Evolutionary conservation across 352 stramenopile genomes (phyloP), one percentile per base, ranked within the genome.

Genomic region (Globisporangium paroecandrum): DNA sequence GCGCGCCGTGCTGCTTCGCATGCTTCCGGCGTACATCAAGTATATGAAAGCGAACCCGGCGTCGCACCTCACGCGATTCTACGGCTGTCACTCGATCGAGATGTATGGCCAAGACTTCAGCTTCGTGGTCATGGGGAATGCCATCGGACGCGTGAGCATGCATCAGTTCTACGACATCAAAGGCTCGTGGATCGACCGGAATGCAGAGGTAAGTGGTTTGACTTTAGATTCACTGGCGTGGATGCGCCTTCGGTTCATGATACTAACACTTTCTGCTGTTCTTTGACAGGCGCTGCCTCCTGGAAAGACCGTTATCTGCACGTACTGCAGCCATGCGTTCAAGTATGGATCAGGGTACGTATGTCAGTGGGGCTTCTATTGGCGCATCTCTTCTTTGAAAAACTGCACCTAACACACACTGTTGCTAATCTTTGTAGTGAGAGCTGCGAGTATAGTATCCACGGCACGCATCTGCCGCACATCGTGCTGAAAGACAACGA

Each of bases 121-220:
- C 71, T 97, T 97, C 54, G 85, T 97, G 20, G 91, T 97, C 60
- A 97, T 97, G 91, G 85, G 85, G 58, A 97, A 97, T 66, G 85
- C 32, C 59, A 94, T 96, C 53, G 85, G 86, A 13, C 79, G 77
- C 34, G 77, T 89, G 74, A 88, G 36, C 62, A 89, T 97, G 49
- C 89, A 97, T 69, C 83, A 96, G 56, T 76, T 80, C 18, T 98
- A 89, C 64, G 91, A 98, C 54, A 93, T 98, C 72, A 98, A 98
- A 63, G 91, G 91, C 4, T 94, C 85, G 20, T 97, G 89, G 89
- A 79, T 97, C 3, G 93, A 94, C 41, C 85, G 88, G 43, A 95
- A 83, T 58, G 41, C 41, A n/a, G 41, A 49, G 41, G 41, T 49
- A 22, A 18, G 41, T 22, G 15, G 9, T 13, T 32, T 32, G 29